Evolutionary conservation across 139 green algal genomes (phyloP).

Genomic region (Trebouxia sp.): DNA sequence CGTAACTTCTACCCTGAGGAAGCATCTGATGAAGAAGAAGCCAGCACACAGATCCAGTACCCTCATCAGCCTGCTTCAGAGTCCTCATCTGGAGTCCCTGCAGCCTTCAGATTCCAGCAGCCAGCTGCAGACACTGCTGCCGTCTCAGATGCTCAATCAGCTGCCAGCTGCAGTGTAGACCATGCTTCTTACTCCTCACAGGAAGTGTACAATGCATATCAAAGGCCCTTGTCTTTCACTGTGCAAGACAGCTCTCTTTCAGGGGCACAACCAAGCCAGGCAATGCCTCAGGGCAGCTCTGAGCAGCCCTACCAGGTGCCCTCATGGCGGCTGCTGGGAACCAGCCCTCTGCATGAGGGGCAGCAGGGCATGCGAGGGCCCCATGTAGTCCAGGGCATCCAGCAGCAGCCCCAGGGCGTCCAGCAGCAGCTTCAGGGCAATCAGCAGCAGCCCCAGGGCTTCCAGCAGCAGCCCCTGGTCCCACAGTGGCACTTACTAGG

Average conservation of each 20-base stretch:
- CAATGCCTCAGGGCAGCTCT: not conserved
- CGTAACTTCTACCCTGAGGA: conserved; percentile 21
- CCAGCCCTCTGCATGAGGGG: no score
- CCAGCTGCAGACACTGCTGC: not conserved
- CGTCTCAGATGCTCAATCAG: not conserved
- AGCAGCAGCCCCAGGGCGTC: no score
- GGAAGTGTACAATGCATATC: not conserved
- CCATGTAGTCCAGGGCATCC: no score
- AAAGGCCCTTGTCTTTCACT: no score
- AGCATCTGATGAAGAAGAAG: conserved; percentile 9
- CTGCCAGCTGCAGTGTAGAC: not conserved
- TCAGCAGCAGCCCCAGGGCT: no score
- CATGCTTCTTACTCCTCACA: not conserved
- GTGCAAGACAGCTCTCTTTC: no score
- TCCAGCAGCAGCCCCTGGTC: not conserved
- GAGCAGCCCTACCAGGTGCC: no score
- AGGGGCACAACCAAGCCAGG: no score
- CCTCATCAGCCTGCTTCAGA: not conserved
- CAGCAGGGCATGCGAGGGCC: no score
- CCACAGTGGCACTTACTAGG: not conserved
- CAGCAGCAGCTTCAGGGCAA: no score
- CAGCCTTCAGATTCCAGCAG: not conserved
- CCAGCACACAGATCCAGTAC: not conserved
- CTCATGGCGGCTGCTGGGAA: no score
- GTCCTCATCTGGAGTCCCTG: not conserved